Percentiles rank a stretch among this genome's conserved stretches.
These are phyloP conservation scores for Dovyalis caffra DNA, from an alignment of 345 rosid genomes.

Conservation along the genomic window DNA sequence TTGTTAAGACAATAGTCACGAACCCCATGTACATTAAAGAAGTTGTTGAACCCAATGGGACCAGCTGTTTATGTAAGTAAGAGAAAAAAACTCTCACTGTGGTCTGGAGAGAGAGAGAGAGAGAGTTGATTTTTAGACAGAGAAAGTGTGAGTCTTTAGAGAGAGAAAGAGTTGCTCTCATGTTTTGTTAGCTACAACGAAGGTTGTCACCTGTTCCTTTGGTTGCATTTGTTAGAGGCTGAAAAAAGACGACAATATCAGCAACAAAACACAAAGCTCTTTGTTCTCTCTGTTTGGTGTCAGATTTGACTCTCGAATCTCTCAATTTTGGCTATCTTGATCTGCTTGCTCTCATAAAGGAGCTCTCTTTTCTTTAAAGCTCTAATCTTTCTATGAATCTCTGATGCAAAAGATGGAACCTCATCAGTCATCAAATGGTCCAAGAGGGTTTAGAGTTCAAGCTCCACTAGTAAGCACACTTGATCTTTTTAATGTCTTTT, in stretches of 20 bases:
- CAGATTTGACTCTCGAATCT: background rate
- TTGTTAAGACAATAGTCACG: background rate
- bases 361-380: background rate
- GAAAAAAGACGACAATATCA: constrained; percentile 3
- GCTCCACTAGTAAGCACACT: constrained; percentile 17
- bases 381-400: constrained; percentile 12
- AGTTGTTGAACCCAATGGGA: constrained; percentile 14
- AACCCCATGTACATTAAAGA: background rate
- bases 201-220: constrained; percentile 6
- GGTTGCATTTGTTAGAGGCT: background rate
- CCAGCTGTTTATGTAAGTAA: constrained; percentile 5
- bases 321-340: constrained; percentile 1
- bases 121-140: background rate
- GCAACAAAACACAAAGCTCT: constrained; percentile 1
- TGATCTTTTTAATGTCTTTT: constrained; percentile 8
- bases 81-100: background rate
- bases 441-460: constrained; percentile 22
- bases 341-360: constrained; percentile 5
- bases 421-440: constrained; percentile 9
- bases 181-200: background rate
- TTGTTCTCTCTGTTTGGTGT: background rate
- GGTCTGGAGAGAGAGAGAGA: background rate
- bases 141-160: background rate
- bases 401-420: constrained; percentile 14
- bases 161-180: background rate